These are phyloP conservation scores for Phaeosphaeriaceae sp. DNA, from an alignment of 2,329 filamentous ascomycete genomes.

Conservation along the genomic window DNA sequence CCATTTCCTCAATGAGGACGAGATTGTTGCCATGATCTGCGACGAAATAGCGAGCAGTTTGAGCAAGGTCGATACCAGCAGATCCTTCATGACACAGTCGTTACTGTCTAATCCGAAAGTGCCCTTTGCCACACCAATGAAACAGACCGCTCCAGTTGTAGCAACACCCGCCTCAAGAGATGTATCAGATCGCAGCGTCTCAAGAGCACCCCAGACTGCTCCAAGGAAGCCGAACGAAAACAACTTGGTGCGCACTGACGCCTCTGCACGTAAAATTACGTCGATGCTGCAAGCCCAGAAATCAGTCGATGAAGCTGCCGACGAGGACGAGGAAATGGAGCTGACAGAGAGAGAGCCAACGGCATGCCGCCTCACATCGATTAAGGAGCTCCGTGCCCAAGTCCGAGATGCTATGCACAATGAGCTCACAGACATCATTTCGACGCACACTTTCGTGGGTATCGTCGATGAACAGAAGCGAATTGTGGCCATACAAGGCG, in stretches of 20 bases:
- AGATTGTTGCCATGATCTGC: slow-evolving; percentile 88
- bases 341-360: slow-evolving; percentile 72
- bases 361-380: slow-evolving; percentile 77
- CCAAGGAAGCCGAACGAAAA: slow-evolving; percentile 72
- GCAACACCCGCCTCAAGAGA: slow-evolving; percentile 28
- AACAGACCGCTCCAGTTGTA: slow-evolving; percentile 37
- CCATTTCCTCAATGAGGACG: slow-evolving; percentile 96
- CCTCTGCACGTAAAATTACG: slow-evolving; percentile 90
- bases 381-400: slow-evolving; percentile 81
- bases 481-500: slow-evolving; percentile 90
- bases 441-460: slow-evolving; percentile 89
- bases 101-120: slow-evolving; percentile 62
- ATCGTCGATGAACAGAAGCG: slow-evolving; percentile 87
- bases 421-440: slow-evolving; percentile 84
- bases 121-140: slow-evolving; percentile 50
- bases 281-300: slow-evolving; percentile 80
- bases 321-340: slow-evolving; percentile 61
- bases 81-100: slow-evolving; percentile 93
- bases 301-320: slow-evolving; percentile 38
- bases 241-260: slow-evolving; percentile 88
- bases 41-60: slow-evolving; percentile 78
- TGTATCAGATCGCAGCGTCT: slow-evolving; percentile 26
- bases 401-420: slow-evolving; percentile 85
- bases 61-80: slow-evolving; percentile 87
- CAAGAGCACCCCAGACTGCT: slow-evolving; percentile 38